These are phyloP conservation scores for Neurospora cerealis DNA, from an alignment of 495 filamentous ascomycete species.

Conservation along the genomic window DNA sequence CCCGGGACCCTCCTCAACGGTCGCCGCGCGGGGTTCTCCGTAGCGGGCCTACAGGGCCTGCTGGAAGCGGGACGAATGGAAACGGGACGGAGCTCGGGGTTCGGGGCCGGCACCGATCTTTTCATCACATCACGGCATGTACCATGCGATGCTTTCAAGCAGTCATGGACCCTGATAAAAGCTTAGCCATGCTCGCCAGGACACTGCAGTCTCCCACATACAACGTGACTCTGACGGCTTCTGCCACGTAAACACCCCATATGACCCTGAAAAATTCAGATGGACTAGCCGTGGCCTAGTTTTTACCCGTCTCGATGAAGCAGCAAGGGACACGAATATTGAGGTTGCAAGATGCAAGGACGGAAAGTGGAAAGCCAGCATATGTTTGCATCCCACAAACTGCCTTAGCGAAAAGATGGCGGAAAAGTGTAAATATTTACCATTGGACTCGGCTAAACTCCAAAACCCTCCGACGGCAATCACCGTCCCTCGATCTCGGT, in stretches of 20 bases:
- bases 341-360: not conserved
- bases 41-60: not conserved
- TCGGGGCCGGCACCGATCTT: not conserved
- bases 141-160: not conserved
- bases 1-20: not conserved
- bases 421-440: not conserved
- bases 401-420: not conserved
- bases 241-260: not conserved
- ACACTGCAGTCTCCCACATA: not conserved
- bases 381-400: not conserved
- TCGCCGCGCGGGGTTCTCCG: not conserved
- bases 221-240: not conserved
- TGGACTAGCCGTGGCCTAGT: not conserved
- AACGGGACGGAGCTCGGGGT: not conserved
- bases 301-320: not conserved
- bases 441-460: not conserved
- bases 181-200: not conserved
- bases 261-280: not conserved
- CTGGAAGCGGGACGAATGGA: not conserved
- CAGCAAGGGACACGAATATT: not conserved
- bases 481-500: not conserved
- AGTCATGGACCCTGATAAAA: not conserved
- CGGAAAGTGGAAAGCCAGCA: not conserved
- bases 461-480: not conserved
- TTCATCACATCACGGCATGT: not conserved